Base-by-base conservation (phyloP, 1,139 yeast genomes). In the Kluyveromyces sp. region DNA sequence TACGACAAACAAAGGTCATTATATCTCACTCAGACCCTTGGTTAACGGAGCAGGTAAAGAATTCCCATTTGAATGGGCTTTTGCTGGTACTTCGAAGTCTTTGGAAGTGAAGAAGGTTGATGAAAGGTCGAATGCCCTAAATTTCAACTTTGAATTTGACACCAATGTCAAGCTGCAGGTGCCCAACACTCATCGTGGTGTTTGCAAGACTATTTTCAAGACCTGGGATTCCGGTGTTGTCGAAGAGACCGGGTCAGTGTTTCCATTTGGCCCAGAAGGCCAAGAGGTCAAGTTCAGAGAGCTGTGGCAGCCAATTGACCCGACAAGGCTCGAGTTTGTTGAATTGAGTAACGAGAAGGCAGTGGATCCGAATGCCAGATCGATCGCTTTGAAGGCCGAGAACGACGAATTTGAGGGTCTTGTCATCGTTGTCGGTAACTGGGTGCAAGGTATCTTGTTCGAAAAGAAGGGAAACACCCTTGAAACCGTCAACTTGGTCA, bases 361-460 rank as follows among this genome's bases (percentile, higher is more conserved):
- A 11, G 44, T 45, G 4, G 48, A 46, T 9, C 44, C 47, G 26
- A 35, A 44, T 16, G 50, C 55, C 32, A 59, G 63, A 40, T 63
- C 67, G 11, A 53, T 57, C 31, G 70, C 71, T 1, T 62, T 66
- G 29, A 69, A 67, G 36, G 55, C 67, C 12, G 53, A 53, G 16
- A 41, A 46, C 18, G 55, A 46, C 3, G 50, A 57, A 31, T 60
- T 41, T 41, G 63, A 64, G 33, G 84, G 83, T 3, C 63, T 76
- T 40, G 57, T 73, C 20, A 64, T 77, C 15, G 60, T 68, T 33
- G 65, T 74, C 19, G 83, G 82, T 7, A 70, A 69, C 45, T 77
- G 80, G 79, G 56, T 66, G 2, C 81, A 77, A 55, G 82, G 80
- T 1, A 49, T 75, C 15, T 46, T 75, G 17, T 68, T 71, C 58